Percentiles rank a stretch among this genome's conserved stretches.
These are phyloP conservation scores for Candolleomyces eurysporus DNA, from an alignment of 768 basidiomycete species.

Conservation along the genomic window DNA sequence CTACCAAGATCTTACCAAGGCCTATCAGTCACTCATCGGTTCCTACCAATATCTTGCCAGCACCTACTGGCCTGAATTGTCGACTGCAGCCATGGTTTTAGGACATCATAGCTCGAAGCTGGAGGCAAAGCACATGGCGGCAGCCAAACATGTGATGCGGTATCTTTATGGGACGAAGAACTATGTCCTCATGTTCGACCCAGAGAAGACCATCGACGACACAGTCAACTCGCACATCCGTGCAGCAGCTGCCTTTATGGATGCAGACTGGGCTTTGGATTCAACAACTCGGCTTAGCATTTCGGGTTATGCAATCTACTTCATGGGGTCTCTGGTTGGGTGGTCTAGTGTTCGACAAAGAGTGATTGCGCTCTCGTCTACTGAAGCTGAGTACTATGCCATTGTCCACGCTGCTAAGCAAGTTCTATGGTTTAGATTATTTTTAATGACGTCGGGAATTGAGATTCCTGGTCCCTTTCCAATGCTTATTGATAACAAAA, in stretches of 20 bases:
- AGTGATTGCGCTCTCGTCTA: conserved; percentile 31
- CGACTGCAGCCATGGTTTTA: conserved; percentile 22
- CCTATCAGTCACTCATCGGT: conserved; percentile 15
- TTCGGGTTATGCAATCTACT: conserved; percentile 29
- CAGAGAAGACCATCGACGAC: background rate
- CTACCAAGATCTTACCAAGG: background rate
- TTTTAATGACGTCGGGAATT: conserved; percentile 13
- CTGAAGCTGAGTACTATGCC: too few species aligned
- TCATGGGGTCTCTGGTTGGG: conserved; percentile 23
- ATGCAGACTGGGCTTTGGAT: conserved; percentile 28
- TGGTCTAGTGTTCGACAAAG: conserved; percentile 32
- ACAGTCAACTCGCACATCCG: conserved; percentile 4
- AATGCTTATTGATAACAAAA: conserved; percentile 20
- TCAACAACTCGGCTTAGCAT: conserved; percentile 22
- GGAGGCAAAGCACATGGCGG: conserved; percentile 18
- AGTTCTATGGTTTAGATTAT: conserved; percentile 25
- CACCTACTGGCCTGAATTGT: conserved; percentile 30
- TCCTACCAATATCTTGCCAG: conserved; percentile 21
- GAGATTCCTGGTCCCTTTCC: conserved; percentile 15
- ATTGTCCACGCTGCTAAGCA: conserved; percentile 24
- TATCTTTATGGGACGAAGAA: conserved; percentile 27
- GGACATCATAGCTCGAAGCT: conserved; percentile 24
- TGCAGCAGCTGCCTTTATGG: conserved; percentile 13
- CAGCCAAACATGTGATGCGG: conserved; percentile 22
- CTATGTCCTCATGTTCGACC: conserved; percentile 11